Evolutionary conservation across 192 early-diverging fungal species (phyloP), one percentile per base, ranked within the genome.

Genomic region (Dissophora globulifera): DNA sequence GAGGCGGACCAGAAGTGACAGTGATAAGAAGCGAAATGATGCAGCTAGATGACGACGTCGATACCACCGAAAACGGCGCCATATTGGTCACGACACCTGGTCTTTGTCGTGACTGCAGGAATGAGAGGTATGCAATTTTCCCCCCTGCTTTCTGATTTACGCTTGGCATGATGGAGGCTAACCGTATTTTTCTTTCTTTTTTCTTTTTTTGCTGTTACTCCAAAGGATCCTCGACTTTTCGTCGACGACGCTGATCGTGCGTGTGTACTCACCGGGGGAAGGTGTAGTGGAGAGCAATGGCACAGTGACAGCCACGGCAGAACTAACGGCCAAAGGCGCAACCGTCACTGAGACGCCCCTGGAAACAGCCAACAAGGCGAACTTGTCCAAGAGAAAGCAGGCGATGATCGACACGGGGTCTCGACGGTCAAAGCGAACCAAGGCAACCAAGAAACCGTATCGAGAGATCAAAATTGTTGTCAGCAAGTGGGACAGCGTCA

Each of bases 401-500:
- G 9, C 23, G 1, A 26, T 13, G 12, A 0, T 11, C 7, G 20
- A 49, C 1, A n/a, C 35, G 2, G 58, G 70, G 27, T 41, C 62
- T 1, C 56, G 72, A 29, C 56, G 58, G 25, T 76, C 72, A 4
- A 66, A 67, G 38, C 49, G 72, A 12, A 4, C 45, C 5, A 66
- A 43, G 46, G 11, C 46, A 2, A 40, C 41, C 50, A 62, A 67
- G 45, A 54, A 26, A 1, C 56, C 38, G 1, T 76, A 56, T 25
- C 60, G 55, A 23, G 51, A 76, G 29, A 29, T 49, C 31, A 43
- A 19, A 7, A 26, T 76, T 13, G 41, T 17, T 29, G n/a, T 62
- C 47, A 50, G 57, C 52, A 76, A 76, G 47, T 29, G 38, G 10
- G 63, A 62, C 5, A 76, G 58, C 19, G 45, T 67, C 23, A 67